Conservation (phyloP, 208 protist species). For the Trypanosoma brucei region DNA sequence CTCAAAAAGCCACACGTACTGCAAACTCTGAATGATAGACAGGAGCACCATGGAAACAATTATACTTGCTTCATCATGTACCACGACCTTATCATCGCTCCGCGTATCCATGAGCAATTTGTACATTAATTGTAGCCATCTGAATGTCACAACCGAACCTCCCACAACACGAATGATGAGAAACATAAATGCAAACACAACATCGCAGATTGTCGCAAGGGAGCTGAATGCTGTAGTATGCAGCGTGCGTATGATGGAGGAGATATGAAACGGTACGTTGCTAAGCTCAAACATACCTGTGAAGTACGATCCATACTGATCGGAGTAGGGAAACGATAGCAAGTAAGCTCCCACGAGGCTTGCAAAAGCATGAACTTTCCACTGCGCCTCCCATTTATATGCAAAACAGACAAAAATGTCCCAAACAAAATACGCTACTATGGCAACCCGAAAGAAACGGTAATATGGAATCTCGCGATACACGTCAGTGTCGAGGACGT, state of each 20-base stretch:
- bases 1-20: conserved; percentile 80
- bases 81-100: conserved; percentile 23
- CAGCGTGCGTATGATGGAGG: conserved; percentile 43
- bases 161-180: conserved; percentile 62
- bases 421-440: conserved; percentile 77
- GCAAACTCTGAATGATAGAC: conserved; percentile 49
- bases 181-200: conserved; percentile 63
- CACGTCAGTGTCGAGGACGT: conserved; percentile 29
- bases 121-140: conserved; percentile 35
- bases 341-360: conserved; percentile 67
- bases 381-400: conserved; percentile 60
- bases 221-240: conserved; percentile 12
- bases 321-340: conserved; percentile 70
- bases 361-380: conserved; percentile 72
- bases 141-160: conserved; percentile 47
- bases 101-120: conserved; percentile 35
- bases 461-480: conserved; percentile 60
- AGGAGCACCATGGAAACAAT: conserved; percentile 50
- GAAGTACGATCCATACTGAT: conserved; percentile 75
- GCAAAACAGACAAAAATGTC: conserved; percentile 74
- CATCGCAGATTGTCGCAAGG: conserved; percentile 36
- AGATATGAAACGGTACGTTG: conserved; percentile 69
- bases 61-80: conserved; percentile 57
- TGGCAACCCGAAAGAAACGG: conserved; percentile 58
- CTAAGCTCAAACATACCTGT: conserved; percentile 80